Evolutionary conservation across 345 rosid genomes (phyloP).

Genomic region (Populus ilicifolia): DNA sequence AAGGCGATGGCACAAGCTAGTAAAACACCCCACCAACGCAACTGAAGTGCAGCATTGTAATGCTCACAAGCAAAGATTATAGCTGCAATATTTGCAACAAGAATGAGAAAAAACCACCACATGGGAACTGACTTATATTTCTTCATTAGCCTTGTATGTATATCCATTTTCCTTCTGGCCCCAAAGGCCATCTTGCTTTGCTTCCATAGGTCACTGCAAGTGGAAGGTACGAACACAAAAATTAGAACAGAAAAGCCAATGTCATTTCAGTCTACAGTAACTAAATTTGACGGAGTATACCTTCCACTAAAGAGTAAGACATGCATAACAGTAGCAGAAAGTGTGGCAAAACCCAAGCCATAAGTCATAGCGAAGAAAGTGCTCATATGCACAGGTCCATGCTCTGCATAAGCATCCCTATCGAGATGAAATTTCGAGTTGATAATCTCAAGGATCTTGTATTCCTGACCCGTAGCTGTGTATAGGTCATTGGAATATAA

Average conservation of each 20-base stretch:
- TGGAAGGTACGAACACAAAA: no score
- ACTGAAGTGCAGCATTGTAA: slow-evolving; percentile 63
- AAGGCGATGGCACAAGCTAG: slow-evolving; percentile 79
- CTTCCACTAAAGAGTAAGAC: slow-evolving; percentile 52
- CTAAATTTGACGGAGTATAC: neutral
- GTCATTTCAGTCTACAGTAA: slow-evolving; percentile 49
- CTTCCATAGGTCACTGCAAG: slow-evolving; percentile 51
- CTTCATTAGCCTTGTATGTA: no score
- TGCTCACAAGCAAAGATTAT: slow-evolving; percentile 55
- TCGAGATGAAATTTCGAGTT: slow-evolving; percentile 56
- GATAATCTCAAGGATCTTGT: slow-evolving; percentile 53
- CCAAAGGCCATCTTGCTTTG: no score
- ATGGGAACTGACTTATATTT: no score
- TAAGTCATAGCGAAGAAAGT: slow-evolving; percentile 73
- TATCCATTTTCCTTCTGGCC: no score
- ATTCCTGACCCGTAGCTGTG: slow-evolving; percentile 44
- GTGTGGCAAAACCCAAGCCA: slow-evolving; percentile 76
- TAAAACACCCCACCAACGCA: slow-evolving; percentile 92
- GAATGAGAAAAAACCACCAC: slow-evolving; percentile 34
- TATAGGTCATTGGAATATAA: slow-evolving; percentile 53
- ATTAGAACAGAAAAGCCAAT: slow-evolving; percentile 34
- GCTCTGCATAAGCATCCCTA: slow-evolving; percentile 38
- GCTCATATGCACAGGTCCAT: slow-evolving; percentile 56
- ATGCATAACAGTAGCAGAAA: slow-evolving; percentile 61
- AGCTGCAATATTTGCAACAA: slow-evolving; percentile 43